A percentile compares a stretch with the other conserved stretches of the same genome.
phyloP scores from a whole-genome alignment of 2,329 filamentous ascomycete genomes.

The Aureobasidium musti region DNA sequence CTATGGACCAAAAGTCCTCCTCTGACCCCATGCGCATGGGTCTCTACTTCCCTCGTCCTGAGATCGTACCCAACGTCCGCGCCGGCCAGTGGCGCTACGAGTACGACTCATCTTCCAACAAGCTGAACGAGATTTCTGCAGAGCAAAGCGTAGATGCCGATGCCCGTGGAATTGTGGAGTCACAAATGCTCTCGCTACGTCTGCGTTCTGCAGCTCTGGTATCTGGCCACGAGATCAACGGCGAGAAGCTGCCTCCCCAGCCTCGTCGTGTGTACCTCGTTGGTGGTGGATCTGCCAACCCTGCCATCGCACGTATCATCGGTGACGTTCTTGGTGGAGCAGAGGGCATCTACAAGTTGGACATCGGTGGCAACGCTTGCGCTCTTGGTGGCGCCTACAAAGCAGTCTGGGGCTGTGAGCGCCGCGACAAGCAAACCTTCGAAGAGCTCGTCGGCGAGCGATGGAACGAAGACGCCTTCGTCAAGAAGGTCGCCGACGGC shows the following conservation, averaged over 20 bases:
- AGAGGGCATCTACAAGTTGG: slow-evolving; percentile 89
- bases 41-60: slow-evolving; percentile 91
- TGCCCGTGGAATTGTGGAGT: slow-evolving; percentile 85
- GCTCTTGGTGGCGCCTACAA: slow-evolving; percentile 94
- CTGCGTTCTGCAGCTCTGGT: slow-evolving; percentile 81
- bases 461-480: slow-evolving; percentile 83
- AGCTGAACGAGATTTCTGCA: slow-evolving; percentile 43
- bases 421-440: slow-evolving; percentile 68
- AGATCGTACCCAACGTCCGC: slow-evolving; percentile 90
- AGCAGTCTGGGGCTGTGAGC: slow-evolving; percentile 86
- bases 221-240: slow-evolving; percentile 45
- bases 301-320: slow-evolving; percentile 79
- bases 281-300: slow-evolving; percentile 86
- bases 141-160: slow-evolving; percentile 64
- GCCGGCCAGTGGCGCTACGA: slow-evolving; percentile 86
- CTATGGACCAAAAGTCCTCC: slow-evolving; percentile 62
- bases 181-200: slow-evolving; percentile 88
- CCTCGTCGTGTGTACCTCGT: slow-evolving; percentile 91
- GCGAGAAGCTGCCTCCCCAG: slow-evolving; percentile 68
- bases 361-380: slow-evolving; percentile 94
- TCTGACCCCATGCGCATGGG: slow-evolving; percentile 74
- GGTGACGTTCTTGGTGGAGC: slow-evolving; percentile 85
- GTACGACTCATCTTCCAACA: slow-evolving; percentile 53
- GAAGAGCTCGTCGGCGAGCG: slow-evolving; percentile 80
- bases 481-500: slow-evolving; percentile 79